Conservation (phyloP, 176 grass and related monocot genomes). For the Oryza longistaminata region DNA sequence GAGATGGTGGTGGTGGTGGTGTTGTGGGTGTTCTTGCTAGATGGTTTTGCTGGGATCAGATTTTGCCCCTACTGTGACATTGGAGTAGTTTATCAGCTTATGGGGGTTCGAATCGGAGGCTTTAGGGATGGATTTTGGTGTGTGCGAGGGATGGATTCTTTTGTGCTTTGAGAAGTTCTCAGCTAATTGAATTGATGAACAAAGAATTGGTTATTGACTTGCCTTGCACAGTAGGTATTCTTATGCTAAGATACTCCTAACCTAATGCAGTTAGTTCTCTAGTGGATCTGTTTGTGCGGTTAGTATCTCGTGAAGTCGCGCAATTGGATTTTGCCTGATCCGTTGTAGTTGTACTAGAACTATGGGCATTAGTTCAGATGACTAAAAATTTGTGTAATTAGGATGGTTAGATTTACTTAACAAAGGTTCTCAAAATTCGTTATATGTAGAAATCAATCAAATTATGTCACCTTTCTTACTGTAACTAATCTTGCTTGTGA, state of each 20-base stretch:
- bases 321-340: not conserved
- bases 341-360: not conserved
- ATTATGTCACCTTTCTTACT: not conserved
- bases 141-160: no score
- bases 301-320: not conserved
- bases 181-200: constrained; percentile 3
- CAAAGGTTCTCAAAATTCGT: not conserved
- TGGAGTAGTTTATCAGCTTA: not conserved
- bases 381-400: not conserved
- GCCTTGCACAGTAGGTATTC: not conserved
- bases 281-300: constrained; percentile 1
- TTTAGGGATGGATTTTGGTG: constrained; percentile 13
- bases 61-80: not conserved
- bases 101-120: not conserved
- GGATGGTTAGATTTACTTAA: not conserved
- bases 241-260: not conserved
- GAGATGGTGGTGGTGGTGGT: not conserved
- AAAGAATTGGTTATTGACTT: not conserved
- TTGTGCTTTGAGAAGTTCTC: no score
- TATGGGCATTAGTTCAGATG: not conserved
- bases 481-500: not conserved
- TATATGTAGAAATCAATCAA: not conserved
- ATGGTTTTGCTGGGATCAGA: not conserved
- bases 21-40: not conserved
- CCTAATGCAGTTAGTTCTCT: constrained; percentile 10